Evolutionary conservation across 2,329 filamentous ascomycete species (phyloP).

Genomic region (Hypoxylon sp.): DNA sequence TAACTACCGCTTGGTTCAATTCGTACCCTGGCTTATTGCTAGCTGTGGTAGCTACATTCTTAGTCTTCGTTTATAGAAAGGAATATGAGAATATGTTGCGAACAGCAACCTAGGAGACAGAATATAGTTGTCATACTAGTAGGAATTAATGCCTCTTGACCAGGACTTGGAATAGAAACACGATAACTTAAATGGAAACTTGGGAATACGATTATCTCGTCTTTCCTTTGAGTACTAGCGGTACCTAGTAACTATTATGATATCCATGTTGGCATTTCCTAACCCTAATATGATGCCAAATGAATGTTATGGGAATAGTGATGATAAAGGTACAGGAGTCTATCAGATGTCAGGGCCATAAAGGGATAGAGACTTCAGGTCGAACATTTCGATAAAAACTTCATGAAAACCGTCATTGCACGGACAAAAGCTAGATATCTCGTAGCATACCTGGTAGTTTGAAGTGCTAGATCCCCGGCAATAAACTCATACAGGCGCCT

Average conservation of each 20-base stretch:
- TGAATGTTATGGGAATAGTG: not conserved
- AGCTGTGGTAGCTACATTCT: not conserved
- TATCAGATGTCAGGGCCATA: not conserved
- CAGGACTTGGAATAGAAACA: not conserved
- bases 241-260: not conserved
- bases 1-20: not conserved
- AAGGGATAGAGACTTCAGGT: not conserved
- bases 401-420: not conserved
- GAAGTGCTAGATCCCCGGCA: not conserved
- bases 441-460: not conserved
- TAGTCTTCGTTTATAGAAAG: no score
- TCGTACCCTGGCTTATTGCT: not conserved
- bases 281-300: not conserved
- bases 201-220: not conserved
- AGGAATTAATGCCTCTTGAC: not conserved
- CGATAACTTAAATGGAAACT: not conserved
- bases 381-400: not conserved
- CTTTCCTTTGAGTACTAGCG: not conserved
- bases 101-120: not conserved
- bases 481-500: not conserved
- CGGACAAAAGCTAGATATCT: not conserved
- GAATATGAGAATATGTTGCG: no score
- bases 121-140: not conserved
- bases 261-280: not conserved
- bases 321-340: not conserved